Conservation (phyloP, 768 basidiomycete species). For the Tephrocybe sp. region DNA sequence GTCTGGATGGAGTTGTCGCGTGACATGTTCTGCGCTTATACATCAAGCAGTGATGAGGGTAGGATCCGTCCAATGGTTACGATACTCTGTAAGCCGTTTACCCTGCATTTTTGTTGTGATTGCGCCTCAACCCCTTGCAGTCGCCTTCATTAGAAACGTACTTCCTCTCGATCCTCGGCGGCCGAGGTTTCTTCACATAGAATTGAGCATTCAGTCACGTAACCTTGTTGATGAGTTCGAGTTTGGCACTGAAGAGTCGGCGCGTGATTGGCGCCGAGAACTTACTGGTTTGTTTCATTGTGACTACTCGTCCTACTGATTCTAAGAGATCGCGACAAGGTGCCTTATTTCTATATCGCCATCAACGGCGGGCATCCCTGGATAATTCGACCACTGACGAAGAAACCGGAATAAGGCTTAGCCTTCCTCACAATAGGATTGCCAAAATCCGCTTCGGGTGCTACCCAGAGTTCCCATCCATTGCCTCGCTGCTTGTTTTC, state of each 20-base stretch:
- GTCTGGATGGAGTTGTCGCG: slow-evolving; percentile 64
- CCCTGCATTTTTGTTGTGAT: neutral
- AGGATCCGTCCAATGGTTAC: slow-evolving; percentile 53
- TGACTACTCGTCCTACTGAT: too few species aligned
- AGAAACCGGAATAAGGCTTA: slow-evolving; percentile 41
- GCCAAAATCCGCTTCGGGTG: slow-evolving; percentile 20
- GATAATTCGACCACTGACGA: slow-evolving; percentile 27
- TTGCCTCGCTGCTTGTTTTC: slow-evolving; percentile 25
- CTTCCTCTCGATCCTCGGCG: slow-evolving; percentile 43
- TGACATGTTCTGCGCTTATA: slow-evolving; percentile 60
- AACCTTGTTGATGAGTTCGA: slow-evolving; percentile 33
- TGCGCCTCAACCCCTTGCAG: slow-evolving; percentile 26
- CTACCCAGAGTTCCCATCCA: slow-evolving; percentile 26
- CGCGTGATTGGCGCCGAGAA: slow-evolving; percentile 50
- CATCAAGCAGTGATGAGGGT: slow-evolving; percentile 54
- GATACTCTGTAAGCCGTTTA: slow-evolving; percentile 43
- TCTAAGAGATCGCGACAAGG: slow-evolving; percentile 24
- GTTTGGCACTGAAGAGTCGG: slow-evolving; percentile 59
- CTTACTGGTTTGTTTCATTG: slow-evolving; percentile 33
- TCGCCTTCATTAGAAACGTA: slow-evolving; percentile 47
- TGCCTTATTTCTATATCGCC: slow-evolving; percentile 45
- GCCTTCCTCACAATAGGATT: slow-evolving; percentile 44
- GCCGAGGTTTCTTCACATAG: slow-evolving; percentile 40
- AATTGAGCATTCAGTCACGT: slow-evolving; percentile 30
- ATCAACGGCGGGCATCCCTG: slow-evolving; percentile 36